Evolutionary conservation across 2,329 filamentous ascomycete genomes (phyloP).

Genomic region (Albifimbria verrucaria): DNA sequence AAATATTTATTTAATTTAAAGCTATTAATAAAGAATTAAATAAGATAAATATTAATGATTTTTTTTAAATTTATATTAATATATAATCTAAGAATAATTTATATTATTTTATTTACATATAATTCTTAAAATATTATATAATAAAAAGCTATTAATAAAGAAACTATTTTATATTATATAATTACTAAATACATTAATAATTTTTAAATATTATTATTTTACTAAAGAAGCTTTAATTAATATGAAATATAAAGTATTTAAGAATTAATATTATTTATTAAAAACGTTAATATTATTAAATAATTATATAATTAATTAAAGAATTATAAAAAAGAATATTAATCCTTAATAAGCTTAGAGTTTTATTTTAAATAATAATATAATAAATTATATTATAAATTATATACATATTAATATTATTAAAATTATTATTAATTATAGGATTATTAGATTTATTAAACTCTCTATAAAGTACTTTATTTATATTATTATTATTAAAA

Average conservation of each 20-base stretch:
- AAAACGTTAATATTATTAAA: background rate
- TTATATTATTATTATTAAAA: background rate
- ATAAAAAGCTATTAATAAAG: background rate
- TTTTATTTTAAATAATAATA: background rate
- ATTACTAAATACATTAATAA: background rate
- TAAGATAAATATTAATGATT: background rate
- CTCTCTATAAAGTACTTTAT: background rate
- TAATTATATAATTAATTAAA: background rate
- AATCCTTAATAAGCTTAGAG: background rate
- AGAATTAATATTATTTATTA: background rate
- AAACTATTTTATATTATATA: background rate
- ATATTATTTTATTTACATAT: background rate
- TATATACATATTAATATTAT: constrained; percentile 2
- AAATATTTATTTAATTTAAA: background rate
- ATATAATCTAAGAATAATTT: background rate
- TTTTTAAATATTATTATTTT: background rate
- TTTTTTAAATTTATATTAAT: background rate
- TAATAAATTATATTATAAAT: background rate
- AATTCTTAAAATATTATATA: background rate
- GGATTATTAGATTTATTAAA: background rate
- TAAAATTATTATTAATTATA: background rate
- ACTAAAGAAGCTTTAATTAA: background rate
- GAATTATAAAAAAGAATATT: background rate
- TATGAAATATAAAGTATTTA: too few species aligned
- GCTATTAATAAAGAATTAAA: background rate